Conservation (phyloP, 768 basidiomycete genomes). For the Amanita thiersii region DNA sequence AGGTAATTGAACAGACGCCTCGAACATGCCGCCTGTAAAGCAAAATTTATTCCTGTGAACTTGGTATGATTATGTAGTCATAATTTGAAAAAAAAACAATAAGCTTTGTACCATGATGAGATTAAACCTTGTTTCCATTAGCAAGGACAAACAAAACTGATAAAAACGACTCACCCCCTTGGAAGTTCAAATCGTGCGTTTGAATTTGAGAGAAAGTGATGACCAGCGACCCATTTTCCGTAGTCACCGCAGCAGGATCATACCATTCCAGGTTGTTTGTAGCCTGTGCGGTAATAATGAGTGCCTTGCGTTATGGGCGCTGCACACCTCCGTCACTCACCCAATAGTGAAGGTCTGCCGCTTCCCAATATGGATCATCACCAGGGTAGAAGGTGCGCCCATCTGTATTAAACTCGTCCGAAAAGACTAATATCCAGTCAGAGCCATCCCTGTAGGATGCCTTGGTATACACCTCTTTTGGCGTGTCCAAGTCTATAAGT, state of each 20-base stretch:
- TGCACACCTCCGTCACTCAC: too few relatives aligned
- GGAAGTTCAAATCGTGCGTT: constrained; percentile 59
- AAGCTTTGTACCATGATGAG: constrained; percentile 31
- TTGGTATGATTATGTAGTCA: constrained; percentile 34
- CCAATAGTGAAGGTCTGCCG: constrained; percentile 75
- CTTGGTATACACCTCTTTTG: constrained; percentile 46
- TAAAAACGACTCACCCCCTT: constrained; percentile 39
- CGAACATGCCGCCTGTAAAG: constrained; percentile 73
- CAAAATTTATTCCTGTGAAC: constrained; percentile 72
- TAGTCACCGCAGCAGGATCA: constrained; percentile 68
- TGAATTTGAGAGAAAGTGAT: constrained; percentile 54
- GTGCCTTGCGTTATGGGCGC: neutral
- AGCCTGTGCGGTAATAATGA: constrained; percentile 20
- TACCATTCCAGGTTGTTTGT: constrained; percentile 85
- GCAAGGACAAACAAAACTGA: constrained; percentile 20
- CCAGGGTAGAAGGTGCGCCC: constrained; percentile 76
- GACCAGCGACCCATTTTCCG: constrained; percentile 59
- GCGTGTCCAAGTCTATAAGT: constrained; percentile 53
- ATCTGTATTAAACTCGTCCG: constrained; percentile 74
- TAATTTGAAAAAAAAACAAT: too few relatives aligned
- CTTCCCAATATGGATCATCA: constrained; percentile 84
- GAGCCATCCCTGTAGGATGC: constrained; percentile 52
- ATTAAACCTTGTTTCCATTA: constrained; percentile 24
- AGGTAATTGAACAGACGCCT: constrained; percentile 51
- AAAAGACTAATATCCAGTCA: constrained; percentile 55